Evolutionary conservation across 352 stramenopile species (phyloP), one percentile per base, ranked within the genome.

Genomic region (Bremia lactucae): DNA sequence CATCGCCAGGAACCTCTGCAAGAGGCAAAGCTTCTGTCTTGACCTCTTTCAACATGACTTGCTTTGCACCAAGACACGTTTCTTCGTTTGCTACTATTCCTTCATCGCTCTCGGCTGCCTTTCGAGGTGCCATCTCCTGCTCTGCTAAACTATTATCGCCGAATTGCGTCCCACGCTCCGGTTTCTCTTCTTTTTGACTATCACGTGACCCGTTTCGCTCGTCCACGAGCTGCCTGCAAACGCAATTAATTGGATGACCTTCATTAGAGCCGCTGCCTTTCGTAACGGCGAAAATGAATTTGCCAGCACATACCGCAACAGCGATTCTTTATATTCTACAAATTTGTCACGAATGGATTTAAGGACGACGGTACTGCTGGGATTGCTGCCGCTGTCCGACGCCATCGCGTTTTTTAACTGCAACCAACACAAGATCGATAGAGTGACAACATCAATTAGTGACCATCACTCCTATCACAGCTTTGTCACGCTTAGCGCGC

Each of bases 301-400:
- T 37, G 21, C 16, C 21, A 36, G 10, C 18, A 69, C 71, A 48
- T 55, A 87, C 75, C 68, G 63, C 45, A 85, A 65, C 33, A 85
- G 53, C 41, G 67, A 46, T 52, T 71, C 57, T 52, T 84, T 83
- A 68, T 87, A 84, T 64, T 74, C 70, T 36, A 81, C 58, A 55
- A 87, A 73, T 58, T 65, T 73, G 28, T 67, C 68, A 36, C 72
- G 68, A 24, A 85, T 78, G 37, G 62, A 52, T 10, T 39, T 41
- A 33, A 87, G 51, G 37, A 87, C 49, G 52, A 55, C 68, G 28
- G 56, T 53, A 43, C 60, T 67, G 33, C 42, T 59, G 42, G 43
- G 49, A 11, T 36, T 55, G 44, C 55, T 56, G 37, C 75, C 52
- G 36, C 52, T 61, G 39, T 72, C 68, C 39, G 51, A 66, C 37